Evolutionary conservation across 2,329 filamentous ascomycete genomes (phyloP).

Genomic region (Pseudogymnoascus pannorum): DNA sequence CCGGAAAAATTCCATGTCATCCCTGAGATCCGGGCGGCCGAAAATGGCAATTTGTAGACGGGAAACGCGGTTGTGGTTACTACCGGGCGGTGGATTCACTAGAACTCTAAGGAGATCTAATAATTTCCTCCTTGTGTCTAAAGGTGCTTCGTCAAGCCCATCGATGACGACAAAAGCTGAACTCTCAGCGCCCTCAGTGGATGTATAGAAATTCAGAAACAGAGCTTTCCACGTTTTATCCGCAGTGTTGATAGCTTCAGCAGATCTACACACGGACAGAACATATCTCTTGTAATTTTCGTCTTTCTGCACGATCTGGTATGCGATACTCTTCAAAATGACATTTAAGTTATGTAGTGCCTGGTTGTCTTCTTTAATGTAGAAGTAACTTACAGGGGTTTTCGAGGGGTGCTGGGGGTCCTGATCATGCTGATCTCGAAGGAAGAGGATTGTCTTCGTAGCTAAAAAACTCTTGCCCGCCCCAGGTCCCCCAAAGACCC

Average conservation of each 20-base stretch:
- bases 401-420: neutral
- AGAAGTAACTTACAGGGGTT: neutral
- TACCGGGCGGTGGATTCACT: neutral
- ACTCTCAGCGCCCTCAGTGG: neutral
- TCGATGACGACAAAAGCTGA: neutral
- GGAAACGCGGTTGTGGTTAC: neutral
- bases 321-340: neutral
- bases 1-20: neutral
- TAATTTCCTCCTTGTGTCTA: neutral
- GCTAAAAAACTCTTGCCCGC: neutral
- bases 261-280: neutral
- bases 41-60: neutral
- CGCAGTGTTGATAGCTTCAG: neutral
- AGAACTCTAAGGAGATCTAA: neutral
- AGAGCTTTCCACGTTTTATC: neutral
- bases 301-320: neutral
- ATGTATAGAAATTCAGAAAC: neutral
- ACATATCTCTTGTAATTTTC: neutral
- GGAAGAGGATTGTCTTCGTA: neutral
- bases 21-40: neutral
- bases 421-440: neutral
- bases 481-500: neutral
- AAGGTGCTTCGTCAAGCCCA: neutral
- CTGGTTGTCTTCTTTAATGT: neutral
- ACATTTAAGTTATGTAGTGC: neutral